Evolutionary conservation across 2,329 filamentous ascomycete species (phyloP).

Genomic region (Geosmithia putterillii): DNA sequence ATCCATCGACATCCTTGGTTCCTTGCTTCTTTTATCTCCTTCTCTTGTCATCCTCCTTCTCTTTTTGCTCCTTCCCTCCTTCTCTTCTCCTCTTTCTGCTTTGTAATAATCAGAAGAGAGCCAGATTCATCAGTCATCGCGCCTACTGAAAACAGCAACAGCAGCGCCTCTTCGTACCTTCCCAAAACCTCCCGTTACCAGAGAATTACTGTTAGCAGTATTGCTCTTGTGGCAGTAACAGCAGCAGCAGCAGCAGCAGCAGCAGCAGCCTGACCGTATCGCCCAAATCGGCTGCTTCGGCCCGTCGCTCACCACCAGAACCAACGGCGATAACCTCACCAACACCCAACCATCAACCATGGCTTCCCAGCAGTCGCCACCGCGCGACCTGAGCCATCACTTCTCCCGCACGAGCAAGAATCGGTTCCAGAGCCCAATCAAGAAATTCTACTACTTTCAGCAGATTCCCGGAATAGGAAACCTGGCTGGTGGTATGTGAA

Average conservation of each 20-base stretch:
- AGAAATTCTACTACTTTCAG: conserved; percentile 81
- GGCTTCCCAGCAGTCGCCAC: conserved; percentile 17
- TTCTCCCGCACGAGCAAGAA: conserved; percentile 58
- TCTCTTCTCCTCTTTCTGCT: background rate
- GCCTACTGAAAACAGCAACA: background rate
- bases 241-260: too few species aligned
- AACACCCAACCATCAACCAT: too few species aligned
- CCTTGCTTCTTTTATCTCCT: background rate
- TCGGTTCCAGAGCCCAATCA: conserved; percentile 55
- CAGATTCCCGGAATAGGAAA: conserved; percentile 49
- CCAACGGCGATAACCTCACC: too few species aligned
- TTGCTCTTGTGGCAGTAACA: too few species aligned
- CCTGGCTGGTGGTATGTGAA: conserved; percentile 42
- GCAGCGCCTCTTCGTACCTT: too few species aligned
- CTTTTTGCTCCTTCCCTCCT: background rate
- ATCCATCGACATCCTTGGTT: background rate
- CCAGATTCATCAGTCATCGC: background rate
- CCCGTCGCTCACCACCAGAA: too few species aligned
- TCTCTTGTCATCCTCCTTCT: background rate
- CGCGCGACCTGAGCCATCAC: conserved; percentile 69
- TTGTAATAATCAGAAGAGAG: background rate
- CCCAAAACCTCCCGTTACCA: too few species aligned
- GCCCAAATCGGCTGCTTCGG: too few species aligned
- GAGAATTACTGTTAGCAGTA: too few species aligned
- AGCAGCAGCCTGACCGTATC: too few species aligned